Percentiles rank a stretch among this genome's conserved stretches.
Conservation (phyloP, 2,329 filamentous ascomycete genomes). For the Fusarium pseudocircinatum region DNA sequence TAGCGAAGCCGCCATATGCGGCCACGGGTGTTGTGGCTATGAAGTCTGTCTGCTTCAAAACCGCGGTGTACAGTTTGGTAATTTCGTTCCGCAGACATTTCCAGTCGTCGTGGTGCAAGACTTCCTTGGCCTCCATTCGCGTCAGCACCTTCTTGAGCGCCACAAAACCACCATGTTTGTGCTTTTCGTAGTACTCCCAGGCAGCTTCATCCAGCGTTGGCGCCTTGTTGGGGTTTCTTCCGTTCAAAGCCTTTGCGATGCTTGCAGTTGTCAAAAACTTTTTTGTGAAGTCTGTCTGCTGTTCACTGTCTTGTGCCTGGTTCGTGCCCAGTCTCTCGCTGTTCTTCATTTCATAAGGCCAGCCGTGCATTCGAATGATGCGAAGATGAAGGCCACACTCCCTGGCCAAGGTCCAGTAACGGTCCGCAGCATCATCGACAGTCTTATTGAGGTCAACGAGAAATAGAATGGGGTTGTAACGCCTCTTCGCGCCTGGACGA, state of each 20-base stretch:
- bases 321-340: constrained; percentile 44
- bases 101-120: constrained; percentile 40
- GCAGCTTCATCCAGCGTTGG: constrained; percentile 56
- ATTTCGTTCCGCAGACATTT: constrained; percentile 47
- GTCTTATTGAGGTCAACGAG: constrained; percentile 60
- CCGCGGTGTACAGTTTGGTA: constrained; percentile 50
- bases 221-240: constrained; percentile 39
- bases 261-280: constrained; percentile 47
- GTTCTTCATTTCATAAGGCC: constrained; percentile 50
- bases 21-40: constrained; percentile 59
- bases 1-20: constrained; percentile 49
- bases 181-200: constrained; percentile 52
- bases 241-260: constrained; percentile 32
- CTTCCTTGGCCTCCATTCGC: constrained; percentile 43
- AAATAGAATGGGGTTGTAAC: constrained; percentile 52
- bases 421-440: constrained; percentile 56
- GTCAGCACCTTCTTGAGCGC: constrained; percentile 51
- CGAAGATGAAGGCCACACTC: constrained; percentile 47
- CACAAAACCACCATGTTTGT: constrained; percentile 46
- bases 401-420: constrained; percentile 52
- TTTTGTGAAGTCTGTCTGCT: constrained; percentile 47
- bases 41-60: constrained; percentile 53
- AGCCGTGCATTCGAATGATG: constrained; percentile 54
- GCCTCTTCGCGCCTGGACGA: constrained; percentile 32
- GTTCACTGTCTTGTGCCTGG: background rate